Conservation (phyloP, 129 eudicot species). For the Helichrysum umbraculigerum region DNA sequence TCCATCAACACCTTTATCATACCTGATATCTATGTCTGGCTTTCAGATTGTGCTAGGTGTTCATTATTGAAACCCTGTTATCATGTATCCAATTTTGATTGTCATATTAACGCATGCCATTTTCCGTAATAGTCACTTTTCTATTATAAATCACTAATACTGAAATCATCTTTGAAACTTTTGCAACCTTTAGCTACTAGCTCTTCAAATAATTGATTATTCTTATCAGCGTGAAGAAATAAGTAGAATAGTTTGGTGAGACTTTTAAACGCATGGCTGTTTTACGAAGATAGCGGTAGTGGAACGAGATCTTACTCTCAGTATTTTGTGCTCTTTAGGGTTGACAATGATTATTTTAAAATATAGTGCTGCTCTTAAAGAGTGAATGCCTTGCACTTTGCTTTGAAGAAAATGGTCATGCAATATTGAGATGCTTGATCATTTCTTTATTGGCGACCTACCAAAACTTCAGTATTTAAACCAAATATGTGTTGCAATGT, state of each 20-base stretch:
- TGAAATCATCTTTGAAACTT: neutral
- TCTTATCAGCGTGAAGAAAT: neutral
- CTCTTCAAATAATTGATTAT: neutral
- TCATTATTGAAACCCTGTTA: neutral
- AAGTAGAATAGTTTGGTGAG: neutral
- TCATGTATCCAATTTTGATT: neutral
- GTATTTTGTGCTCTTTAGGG: neutral
- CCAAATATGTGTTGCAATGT: neutral
- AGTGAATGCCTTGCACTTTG: neutral
- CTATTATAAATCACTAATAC: neutral
- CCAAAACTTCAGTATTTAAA: neutral
- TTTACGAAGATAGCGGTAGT: neutral
- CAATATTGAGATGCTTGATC: neutral
- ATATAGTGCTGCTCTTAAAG: neutral
- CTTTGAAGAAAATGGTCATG: neutral
- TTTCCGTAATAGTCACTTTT: neutral
- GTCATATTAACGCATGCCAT: neutral
- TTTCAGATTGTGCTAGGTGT: neutral
- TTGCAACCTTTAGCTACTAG: neutral
- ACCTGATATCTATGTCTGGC: neutral
- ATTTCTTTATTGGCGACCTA: neutral
- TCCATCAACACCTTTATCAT: neutral
- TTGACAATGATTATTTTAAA: neutral
- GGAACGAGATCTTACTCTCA: neutral
- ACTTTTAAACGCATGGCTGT: neutral